Evolutionary conservation across 306 rosid genomes (phyloP).

Genomic region (Glycine latifolia): DNA sequence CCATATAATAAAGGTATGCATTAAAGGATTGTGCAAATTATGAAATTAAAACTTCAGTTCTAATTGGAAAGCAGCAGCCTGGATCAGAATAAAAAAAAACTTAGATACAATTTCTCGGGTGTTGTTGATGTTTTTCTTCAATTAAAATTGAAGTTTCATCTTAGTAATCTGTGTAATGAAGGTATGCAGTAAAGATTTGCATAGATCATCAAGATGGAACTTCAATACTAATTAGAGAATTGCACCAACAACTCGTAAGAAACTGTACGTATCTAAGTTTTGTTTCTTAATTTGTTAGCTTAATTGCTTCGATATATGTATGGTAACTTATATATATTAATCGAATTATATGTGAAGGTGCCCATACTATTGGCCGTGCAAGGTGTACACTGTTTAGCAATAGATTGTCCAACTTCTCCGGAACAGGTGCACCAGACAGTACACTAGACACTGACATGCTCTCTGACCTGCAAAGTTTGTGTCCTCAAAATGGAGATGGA

Average conservation of each 20-base stretch:
- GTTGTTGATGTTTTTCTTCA: too few relatives aligned
- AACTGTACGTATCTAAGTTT: background rate
- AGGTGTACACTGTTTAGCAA: slow-evolving; percentile 72
- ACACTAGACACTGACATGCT: slow-evolving; percentile 65
- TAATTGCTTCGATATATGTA: background rate
- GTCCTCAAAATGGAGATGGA: slow-evolving; percentile 73
- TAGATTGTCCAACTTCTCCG: slow-evolving; percentile 78
- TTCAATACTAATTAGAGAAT: too few relatives aligned
- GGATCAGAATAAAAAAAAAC: too few relatives aligned
- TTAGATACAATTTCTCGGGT: too few relatives aligned
- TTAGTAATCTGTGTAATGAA: too few relatives aligned
- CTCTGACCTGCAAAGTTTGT: slow-evolving; percentile 65
- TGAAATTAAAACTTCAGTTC: too few relatives aligned
- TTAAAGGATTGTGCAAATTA: background rate
- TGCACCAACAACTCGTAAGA: background rate
- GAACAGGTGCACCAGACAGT: slow-evolving; percentile 63
- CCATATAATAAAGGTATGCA: too few relatives aligned
- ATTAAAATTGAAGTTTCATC: too few relatives aligned
- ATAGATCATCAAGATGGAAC: too few relatives aligned
- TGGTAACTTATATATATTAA: background rate
- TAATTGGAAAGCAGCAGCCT: too few relatives aligned
- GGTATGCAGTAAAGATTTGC: too few relatives aligned
- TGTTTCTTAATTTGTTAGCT: background rate
- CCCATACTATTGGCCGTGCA: slow-evolving; percentile 79
- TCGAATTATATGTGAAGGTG: slow-evolving; percentile 58